phyloP scores from a whole-genome alignment of 495 filamentous ascomycete species.

The Neurospora tetraspora region DNA sequence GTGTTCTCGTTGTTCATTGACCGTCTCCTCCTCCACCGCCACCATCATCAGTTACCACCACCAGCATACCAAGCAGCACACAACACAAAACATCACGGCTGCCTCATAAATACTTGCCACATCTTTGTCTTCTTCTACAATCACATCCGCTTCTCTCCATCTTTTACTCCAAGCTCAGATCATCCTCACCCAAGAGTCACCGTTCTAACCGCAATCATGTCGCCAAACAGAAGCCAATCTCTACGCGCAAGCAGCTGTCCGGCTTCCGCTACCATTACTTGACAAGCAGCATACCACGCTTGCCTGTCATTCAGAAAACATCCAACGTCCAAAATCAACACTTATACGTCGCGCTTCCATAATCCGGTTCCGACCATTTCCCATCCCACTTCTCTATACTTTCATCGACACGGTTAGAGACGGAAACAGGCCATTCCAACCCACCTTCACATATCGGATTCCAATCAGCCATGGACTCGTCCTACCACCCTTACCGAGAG shows the following conservation, averaged over 20 bases:
- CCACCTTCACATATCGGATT: slow-evolving; percentile 2
- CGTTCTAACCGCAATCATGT: slow-evolving; percentile 44
- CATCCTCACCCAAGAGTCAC: slow-evolving; percentile 25
- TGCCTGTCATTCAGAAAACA: neutral
- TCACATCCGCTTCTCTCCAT: slow-evolving; percentile 19
- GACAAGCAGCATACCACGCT: slow-evolving; percentile 16
- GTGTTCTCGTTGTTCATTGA: slow-evolving; percentile 10
- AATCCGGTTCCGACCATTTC: neutral
- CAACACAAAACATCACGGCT: slow-evolving; percentile 1
- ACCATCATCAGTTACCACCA: neutral
- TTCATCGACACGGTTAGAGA: neutral
- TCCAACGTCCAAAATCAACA: neutral
- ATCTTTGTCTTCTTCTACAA: slow-evolving; percentile 11
- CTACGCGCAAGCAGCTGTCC: slow-evolving; percentile 13
- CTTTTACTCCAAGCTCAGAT: slow-evolving; percentile 10
- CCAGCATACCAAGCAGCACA: neutral
- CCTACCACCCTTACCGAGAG: slow-evolving; percentile 29
- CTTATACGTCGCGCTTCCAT: neutral
- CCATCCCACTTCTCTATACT: neutral
- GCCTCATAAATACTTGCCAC: slow-evolving; percentile 15
- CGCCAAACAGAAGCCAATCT: slow-evolving; percentile 35
- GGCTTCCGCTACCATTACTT: slow-evolving; percentile 15
- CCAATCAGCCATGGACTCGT: slow-evolving; percentile 32
- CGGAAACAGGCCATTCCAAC: slow-evolving; percentile 1
- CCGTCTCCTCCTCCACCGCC: slow-evolving; percentile 9